A percentile compares a stretch with the other conserved stretches of the same genome.
phyloP scores from a whole-genome alignment of 352 stramenopile species.

The Nothophytophthora sp. region DNA sequence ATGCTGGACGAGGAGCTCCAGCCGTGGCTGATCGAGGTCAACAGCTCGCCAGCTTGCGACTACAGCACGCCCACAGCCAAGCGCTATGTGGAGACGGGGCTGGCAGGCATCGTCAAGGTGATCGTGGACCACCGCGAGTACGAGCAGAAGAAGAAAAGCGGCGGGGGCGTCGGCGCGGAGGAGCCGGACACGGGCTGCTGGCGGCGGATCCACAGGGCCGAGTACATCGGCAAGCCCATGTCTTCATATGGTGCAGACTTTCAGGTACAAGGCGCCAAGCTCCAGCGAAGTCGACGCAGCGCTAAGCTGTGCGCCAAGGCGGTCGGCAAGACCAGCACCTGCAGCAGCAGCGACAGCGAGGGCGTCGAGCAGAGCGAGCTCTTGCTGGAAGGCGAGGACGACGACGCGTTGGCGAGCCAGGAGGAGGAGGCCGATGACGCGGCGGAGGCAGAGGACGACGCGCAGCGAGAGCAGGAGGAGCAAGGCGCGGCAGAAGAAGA shows the following conservation, averaged over 20 bases:
- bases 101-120: constrained; percentile 88
- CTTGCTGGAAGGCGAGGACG: not conserved
- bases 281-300: constrained; percentile 29
- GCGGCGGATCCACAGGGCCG: constrained; percentile 59
- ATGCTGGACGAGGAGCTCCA: constrained; percentile 90
- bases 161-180: constrained; percentile 9
- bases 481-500: not conserved
- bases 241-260: constrained; percentile 72
- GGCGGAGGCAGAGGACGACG: not conserved
- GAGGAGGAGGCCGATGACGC: not conserved
- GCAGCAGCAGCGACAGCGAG: constrained; percentile 4
- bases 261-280: constrained; percentile 58
- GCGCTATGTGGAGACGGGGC: constrained; percentile 82
- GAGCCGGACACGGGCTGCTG: constrained; percentile 67
- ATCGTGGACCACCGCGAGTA: constrained; percentile 86
- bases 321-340: not conserved
- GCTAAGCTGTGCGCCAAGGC: constrained; percentile 2
- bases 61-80: constrained; percentile 93
- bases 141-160: constrained; percentile 46
- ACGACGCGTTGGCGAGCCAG: not conserved
- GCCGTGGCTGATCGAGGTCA: constrained; percentile 94
- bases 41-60: constrained; percentile 92
- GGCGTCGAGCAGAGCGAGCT: not conserved
- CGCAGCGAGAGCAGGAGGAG: not conserved
- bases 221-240: constrained; percentile 67